These are phyloP conservation scores for Saccharomyces hybrid DNA, from an alignment of 1,139 yeast genomes.

Conservation along the genomic window DNA sequence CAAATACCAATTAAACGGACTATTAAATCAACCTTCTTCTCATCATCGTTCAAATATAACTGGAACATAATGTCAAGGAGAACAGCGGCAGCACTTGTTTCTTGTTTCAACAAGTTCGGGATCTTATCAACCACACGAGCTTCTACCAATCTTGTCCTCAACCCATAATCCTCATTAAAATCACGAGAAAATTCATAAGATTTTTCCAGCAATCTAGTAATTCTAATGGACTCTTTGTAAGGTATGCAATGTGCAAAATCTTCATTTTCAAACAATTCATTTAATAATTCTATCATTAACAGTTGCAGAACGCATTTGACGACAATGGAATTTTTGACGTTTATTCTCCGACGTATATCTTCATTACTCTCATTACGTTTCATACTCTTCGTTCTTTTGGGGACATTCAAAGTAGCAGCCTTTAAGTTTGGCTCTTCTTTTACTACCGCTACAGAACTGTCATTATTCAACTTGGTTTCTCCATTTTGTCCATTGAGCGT, in stretches of 20 bases:
- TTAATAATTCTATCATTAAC: slow-evolving; percentile 76
- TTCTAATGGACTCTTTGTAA: slow-evolving; percentile 46
- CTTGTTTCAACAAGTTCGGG: slow-evolving; percentile 88
- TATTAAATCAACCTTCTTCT: slow-evolving; percentile 37
- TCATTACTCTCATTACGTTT: slow-evolving; percentile 25
- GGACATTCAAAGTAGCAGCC: slow-evolving; percentile 7
- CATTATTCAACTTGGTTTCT: background rate
- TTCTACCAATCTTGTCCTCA: slow-evolving; percentile 80
- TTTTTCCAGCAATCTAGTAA: slow-evolving; percentile 52
- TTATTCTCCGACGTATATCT: slow-evolving; percentile 31
- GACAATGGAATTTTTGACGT: slow-evolving; percentile 71
- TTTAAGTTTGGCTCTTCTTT: background rate
- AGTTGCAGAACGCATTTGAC: slow-evolving; percentile 88
- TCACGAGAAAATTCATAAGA: slow-evolving; percentile 78
- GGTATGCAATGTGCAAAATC: slow-evolving; percentile 66
- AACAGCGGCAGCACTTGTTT: slow-evolving; percentile 82
- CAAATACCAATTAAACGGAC: slow-evolving; percentile 62
- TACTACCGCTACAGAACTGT: background rate
- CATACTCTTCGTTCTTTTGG: slow-evolving; percentile 8
- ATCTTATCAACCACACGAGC: slow-evolving; percentile 88
- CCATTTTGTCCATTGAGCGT: slow-evolving; percentile 8
- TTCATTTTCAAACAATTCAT: slow-evolving; percentile 66
- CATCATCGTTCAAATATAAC: slow-evolving; percentile 59
- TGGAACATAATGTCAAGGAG: slow-evolving; percentile 74
- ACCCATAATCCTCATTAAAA: slow-evolving; percentile 82